Percentiles rank a stretch among this genome's conserved stretches.
phyloP scores from a whole-genome alignment of 2,329 filamentous ascomycete species.

The Trichoderma koningiopsis region DNA sequence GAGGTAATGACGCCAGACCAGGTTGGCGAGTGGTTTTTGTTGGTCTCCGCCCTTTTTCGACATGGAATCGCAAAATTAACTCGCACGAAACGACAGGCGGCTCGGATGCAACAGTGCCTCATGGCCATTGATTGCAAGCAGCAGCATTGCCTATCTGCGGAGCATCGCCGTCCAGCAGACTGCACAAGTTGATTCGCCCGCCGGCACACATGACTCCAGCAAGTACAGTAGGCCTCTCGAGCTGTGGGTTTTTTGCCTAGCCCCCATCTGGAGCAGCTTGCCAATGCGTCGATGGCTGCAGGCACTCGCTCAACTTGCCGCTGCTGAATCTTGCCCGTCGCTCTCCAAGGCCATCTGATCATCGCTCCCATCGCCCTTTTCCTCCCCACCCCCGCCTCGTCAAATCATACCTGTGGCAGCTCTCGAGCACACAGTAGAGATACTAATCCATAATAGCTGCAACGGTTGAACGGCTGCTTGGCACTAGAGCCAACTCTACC shows the following conservation, averaged over 20 bases:
- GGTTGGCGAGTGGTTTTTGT: conserved; percentile 1
- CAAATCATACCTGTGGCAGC: background rate
- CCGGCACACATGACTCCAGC: background rate
- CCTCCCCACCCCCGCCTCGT: conserved; percentile 3
- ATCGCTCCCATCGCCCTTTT: background rate
- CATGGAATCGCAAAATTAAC: background rate
- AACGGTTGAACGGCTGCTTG: background rate
- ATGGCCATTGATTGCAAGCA: conserved; percentile 15
- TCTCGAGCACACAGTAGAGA: background rate
- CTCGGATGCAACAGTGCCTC: conserved; percentile 16
- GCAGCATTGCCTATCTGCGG: conserved; percentile 6
- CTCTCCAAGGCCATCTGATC: background rate
- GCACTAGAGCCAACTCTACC: conserved; percentile 13
- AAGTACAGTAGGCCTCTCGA: background rate
- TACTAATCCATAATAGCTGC: background rate
- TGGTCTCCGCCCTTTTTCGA: background rate
- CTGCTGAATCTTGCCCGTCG: background rate
- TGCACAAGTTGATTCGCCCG: too few relatives aligned
- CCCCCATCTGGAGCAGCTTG: background rate
- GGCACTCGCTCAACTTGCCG: background rate
- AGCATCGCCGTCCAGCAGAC: background rate
- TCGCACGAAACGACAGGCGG: background rate
- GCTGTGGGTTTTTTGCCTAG: conserved; percentile 3
- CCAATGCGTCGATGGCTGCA: background rate
- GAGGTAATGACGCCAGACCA: conserved; percentile 7